Conservation (phyloP, 2,329 filamentous ascomycete genomes). For the Anthostomella pinea region DNA sequence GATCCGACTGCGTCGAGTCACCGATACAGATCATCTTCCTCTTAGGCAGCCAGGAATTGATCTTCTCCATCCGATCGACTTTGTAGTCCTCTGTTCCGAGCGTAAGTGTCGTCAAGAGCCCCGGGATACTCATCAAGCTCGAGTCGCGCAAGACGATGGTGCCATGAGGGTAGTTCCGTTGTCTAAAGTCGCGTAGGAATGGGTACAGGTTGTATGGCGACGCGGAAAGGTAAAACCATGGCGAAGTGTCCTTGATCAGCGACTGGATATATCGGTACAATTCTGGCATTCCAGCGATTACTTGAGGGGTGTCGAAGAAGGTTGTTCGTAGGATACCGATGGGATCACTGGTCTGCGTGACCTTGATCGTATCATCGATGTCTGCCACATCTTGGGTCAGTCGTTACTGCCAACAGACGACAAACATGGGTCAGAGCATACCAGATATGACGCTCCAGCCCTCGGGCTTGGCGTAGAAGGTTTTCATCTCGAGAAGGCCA, state of each 20-base stretch:
- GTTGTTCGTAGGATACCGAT: slow-evolving; percentile 80
- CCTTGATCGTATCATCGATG: slow-evolving; percentile 93
- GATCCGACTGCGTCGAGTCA: slow-evolving; percentile 88
- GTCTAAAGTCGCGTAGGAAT: slow-evolving; percentile 74
- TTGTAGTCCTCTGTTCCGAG: slow-evolving; percentile 85
- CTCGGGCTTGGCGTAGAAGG: slow-evolving; percentile 69
- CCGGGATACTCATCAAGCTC: slow-evolving; percentile 80
- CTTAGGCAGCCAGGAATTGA: slow-evolving; percentile 74
- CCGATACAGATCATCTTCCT: slow-evolving; percentile 81
- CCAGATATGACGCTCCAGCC: slow-evolving; percentile 83
- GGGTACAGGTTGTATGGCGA: slow-evolving; percentile 94
- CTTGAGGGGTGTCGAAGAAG: slow-evolving; percentile 71
- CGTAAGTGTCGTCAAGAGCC: slow-evolving; percentile 75
- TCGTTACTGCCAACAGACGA: background rate
- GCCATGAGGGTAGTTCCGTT: slow-evolving; percentile 68
- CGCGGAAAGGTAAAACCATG: slow-evolving; percentile 91
- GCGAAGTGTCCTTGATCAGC: slow-evolving; percentile 54
- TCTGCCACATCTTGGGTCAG: slow-evolving; percentile 54
- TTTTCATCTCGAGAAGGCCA: slow-evolving; percentile 62
- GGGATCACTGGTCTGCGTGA: slow-evolving; percentile 77
- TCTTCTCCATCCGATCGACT: slow-evolving; percentile 71
- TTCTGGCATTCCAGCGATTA: slow-evolving; percentile 78
- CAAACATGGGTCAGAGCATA: slow-evolving; percentile 29
- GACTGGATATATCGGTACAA: slow-evolving; percentile 68
- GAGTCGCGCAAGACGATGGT: slow-evolving; percentile 82